A percentile compares a stretch with the other conserved stretches of the same genome.
These are phyloP conservation scores for Chlorociboria aeruginascens DNA, from an alignment of 495 filamentous ascomycete species.

Conservation along the genomic window DNA sequence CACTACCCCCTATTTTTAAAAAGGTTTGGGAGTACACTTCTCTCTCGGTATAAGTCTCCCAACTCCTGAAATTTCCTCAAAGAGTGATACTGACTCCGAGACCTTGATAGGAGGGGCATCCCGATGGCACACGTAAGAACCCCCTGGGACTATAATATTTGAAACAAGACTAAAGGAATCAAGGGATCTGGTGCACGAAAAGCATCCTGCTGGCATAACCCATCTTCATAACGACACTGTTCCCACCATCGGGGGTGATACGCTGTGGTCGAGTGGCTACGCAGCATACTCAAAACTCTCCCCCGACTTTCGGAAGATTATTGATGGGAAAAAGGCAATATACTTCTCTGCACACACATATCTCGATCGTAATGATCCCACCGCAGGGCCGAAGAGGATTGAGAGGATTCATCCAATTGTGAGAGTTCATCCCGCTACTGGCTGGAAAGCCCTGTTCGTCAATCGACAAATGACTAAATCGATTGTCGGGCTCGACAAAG, in stretches of 20 bases:
- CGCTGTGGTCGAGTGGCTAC: slow-evolving; percentile 61
- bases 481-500: slow-evolving; percentile 56
- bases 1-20: too few species aligned
- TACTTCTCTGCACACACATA: slow-evolving; percentile 57
- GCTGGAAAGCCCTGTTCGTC: slow-evolving; percentile 65
- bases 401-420: slow-evolving; percentile 58
- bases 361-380: slow-evolving; percentile 49
- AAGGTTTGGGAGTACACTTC: too few species aligned
- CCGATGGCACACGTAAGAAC: slow-evolving; percentile 45
- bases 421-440: slow-evolving; percentile 64
- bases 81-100: too few species aligned
- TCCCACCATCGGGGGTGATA: slow-evolving; percentile 54
- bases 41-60: too few species aligned
- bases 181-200: slow-evolving; percentile 54
- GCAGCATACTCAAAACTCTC: slow-evolving; percentile 61
- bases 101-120: slow-evolving; percentile 46
- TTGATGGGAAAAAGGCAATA: slow-evolving; percentile 55
- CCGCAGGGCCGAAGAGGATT: slow-evolving; percentile 47
- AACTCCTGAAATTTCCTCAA: too few species aligned
- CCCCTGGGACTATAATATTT: neutral
- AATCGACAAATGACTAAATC: slow-evolving; percentile 48
- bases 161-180: neutral
- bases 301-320: slow-evolving; percentile 54
- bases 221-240: slow-evolving; percentile 59
- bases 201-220: slow-evolving; percentile 58